Conservation (phyloP, 495 filamentous ascomycete species). For the Aspergillus affinis region DNA sequence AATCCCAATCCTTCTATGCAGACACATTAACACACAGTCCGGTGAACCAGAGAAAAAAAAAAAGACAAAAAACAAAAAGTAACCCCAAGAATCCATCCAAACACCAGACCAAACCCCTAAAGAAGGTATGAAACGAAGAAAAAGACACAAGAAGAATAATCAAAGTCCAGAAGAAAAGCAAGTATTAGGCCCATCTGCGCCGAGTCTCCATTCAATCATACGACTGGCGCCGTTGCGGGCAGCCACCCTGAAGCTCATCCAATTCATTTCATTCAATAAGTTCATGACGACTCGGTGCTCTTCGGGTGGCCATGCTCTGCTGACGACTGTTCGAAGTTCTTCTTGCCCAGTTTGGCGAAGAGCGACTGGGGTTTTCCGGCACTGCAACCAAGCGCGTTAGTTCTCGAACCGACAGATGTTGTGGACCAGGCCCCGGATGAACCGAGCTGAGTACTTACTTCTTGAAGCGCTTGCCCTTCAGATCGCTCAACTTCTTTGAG, state of each 20-base stretch:
- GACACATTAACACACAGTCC: neutral
- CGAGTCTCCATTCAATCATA: constrained; percentile 1
- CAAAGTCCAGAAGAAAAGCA: constrained; percentile 11
- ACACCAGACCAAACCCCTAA: constrained; percentile 8
- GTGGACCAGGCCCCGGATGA: neutral
- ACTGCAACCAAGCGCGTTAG: constrained; percentile 19
- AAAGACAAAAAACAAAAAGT: constrained; percentile 7
- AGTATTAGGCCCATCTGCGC: neutral
- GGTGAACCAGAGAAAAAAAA: constrained; percentile 29
- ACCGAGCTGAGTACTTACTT: constrained; percentile 33
- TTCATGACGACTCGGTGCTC: neutral
- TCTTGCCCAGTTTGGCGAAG: constrained; percentile 53
- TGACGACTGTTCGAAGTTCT: constrained; percentile 46
- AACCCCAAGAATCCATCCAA: neutral
- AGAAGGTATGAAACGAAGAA: constrained; percentile 24
- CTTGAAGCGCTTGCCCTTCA: constrained; percentile 78
- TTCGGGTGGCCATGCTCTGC: constrained; percentile 8
- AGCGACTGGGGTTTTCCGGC: constrained; percentile 49
- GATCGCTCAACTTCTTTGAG: constrained; percentile 82
- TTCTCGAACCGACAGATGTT: neutral
- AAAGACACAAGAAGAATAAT: constrained; percentile 20
- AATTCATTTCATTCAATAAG: neutral
- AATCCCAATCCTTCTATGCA: neutral
- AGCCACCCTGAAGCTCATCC: neutral
- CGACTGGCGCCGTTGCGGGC: constrained; percentile 6